phyloP scores from a whole-genome alignment of 179 eudicot genomes.

The Heliamphora pulchella region DNA sequence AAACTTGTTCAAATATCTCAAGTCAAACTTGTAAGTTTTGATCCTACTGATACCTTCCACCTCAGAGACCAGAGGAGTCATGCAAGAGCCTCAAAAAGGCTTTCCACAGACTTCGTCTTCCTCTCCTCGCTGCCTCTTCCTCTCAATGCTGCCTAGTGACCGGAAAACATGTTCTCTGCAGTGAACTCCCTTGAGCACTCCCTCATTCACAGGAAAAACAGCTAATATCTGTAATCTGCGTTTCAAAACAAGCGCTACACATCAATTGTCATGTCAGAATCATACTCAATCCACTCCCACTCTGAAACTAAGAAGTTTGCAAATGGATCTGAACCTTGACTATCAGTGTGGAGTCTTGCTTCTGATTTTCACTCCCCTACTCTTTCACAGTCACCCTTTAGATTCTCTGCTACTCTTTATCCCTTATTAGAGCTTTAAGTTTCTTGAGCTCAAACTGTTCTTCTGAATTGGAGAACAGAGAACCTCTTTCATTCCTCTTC shows the following conservation, averaged over 20 bases:
- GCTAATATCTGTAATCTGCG: not conserved
- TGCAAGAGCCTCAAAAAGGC: too few species aligned
- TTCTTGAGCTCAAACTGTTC: not conserved
- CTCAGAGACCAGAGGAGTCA: too few species aligned
- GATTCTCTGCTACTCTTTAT: not conserved
- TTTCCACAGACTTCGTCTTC: too few species aligned
- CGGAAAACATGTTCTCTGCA: not conserved
- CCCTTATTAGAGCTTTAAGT: not conserved
- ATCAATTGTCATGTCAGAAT: conserved; percentile 4
- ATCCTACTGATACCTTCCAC: not conserved
- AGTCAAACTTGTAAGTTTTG: not conserved
- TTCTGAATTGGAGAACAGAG: not conserved
- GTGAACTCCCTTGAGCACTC: not conserved
- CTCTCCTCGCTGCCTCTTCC: too few species aligned
- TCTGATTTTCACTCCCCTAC: not conserved
- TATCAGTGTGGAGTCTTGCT: not conserved
- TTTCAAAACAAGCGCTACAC: not conserved
- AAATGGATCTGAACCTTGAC: not conserved
- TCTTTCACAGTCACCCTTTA: not conserved
- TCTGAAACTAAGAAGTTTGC: not conserved
- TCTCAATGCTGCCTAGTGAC: not conserved
- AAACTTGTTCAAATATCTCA: not conserved
- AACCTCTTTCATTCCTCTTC: not conserved
- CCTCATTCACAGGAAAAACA: not conserved
- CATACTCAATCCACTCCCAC: not conserved